Base-by-base conservation (phyloP, 2,329 filamentous ascomycete species). In the Fusarium sp. region DNA sequence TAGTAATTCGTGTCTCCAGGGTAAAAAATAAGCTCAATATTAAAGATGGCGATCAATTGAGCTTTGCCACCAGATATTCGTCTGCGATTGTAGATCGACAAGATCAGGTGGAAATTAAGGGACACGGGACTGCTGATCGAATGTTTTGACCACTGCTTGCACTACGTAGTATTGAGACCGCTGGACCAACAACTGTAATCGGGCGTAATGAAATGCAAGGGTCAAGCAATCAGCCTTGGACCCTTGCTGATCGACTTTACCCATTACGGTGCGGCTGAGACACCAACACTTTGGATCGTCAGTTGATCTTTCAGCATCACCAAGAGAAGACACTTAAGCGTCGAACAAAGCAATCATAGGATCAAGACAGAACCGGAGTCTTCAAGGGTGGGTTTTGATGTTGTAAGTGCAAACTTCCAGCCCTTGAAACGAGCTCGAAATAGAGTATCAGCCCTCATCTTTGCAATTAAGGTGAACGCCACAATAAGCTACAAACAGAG, bases 241-340 rank as follows among this genome's bases (percentile, higher is more conserved):
- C 22, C 44, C 59, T 53, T 64, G 61, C 8, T 25, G 16, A 8
- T 24, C 7, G 29, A 38, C 62, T 58, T 58, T 51, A 7, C 62
- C 44, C 24, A 8, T 40, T 58, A 14, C 29, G 20, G 62, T 64
- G 62, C 62, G 62, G 62, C 62, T 64, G 59, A 64, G 59, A 32
- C 27, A 40, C 59, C 42, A 34, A 22, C 22, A n/a, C 18, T 18
- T 8, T 30, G 16, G 24, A 64, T 45, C 24, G 10, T 9, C 44
- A 6, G 25, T 27, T n/a, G 3, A 20, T 32, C 15, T 18, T 18
- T 18, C 25, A 38, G 29, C 29, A 7, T 30, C 29, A 30, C 3
- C 6, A 14, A 6, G 11, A 27, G 27, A 27, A 27, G 3, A 11
- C 27, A 27, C 8, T 25, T 9, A 9, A 25, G 25, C 8, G 25